phyloP scores from a whole-genome alignment of 1,284 basidiomycete genomes.

The Sparassis latifolia region DNA sequence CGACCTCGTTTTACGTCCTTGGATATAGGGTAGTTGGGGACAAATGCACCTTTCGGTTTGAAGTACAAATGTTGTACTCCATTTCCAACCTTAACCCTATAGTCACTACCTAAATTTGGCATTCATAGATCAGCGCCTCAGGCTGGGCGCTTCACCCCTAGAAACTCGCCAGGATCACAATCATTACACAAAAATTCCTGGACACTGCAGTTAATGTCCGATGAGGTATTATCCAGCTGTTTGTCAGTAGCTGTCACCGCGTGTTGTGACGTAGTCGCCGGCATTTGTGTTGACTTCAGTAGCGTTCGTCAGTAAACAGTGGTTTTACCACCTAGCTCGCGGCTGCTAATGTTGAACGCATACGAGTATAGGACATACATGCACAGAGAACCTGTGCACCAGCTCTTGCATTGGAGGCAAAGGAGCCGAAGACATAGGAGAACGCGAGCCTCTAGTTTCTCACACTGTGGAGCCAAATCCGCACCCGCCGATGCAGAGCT shows the following conservation, averaged over 20 bases:
- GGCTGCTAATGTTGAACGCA: not conserved
- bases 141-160: too few species aligned
- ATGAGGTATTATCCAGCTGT: constrained; percentile 1
- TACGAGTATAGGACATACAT: constrained; percentile 2
- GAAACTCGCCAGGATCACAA: too few species aligned
- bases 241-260: constrained; percentile 2
- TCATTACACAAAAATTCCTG: too few species aligned
- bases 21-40: too few species aligned
- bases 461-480: not conserved
- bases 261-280: constrained; percentile 1
- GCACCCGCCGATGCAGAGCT: not conserved
- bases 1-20: too few species aligned
- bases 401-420: not conserved
- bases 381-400: constrained; percentile 1
- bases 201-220: not conserved
- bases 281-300: constrained; percentile 1
- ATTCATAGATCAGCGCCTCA: too few species aligned
- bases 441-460: not conserved
- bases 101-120: too few species aligned
- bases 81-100: too few species aligned
- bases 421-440: not conserved
- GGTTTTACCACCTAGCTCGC: not conserved
- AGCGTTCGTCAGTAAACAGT: constrained; percentile 4
- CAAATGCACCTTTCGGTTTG: too few species aligned
- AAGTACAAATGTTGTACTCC: too few species aligned